Base-by-base conservation (phyloP, 1,284 basidiomycete genomes). In the Melampsora medusae region DNA sequence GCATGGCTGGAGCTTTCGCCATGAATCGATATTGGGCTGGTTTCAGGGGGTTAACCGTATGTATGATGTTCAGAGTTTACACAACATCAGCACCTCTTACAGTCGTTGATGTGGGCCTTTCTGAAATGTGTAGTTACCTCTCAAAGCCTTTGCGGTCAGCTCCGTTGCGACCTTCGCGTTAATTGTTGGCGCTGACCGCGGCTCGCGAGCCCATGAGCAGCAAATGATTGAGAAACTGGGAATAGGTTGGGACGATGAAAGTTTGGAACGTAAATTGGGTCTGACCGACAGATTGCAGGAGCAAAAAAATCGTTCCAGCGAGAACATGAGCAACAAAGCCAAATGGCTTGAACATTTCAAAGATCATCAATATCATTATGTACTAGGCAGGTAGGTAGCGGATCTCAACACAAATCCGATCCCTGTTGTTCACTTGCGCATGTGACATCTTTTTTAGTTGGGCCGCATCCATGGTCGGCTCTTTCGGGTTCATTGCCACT, bases 391-490 rank as follows among this genome's bases (percentile, higher is more conserved):
- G 70, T 73, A 31, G 56, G 48, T 59, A 1, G 10, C 14, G 16
- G 17, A n/a, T 48, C 61, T 42, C n/a, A 38, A 16, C n/a, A 5
- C n/a, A 2, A 35, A 28, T 28, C 28, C 31, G 17, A 9, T 50
- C n/a, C 49, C 31, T 50, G 0, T 71, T 9, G 35, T 49, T 62
- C 49, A 49, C 35, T 14, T 50, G 35, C 22, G 6, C 33, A n/a
- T 50, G 31, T 42, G 35, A 22, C n/a, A 46, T 50, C 6, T 61
- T 25, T 17, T 17, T 19, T 35, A 73, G 70, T 33, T 73, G 70
- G 70, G 70, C 70, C 56, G 62, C 50, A 22, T 73, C 70, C 25
- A 65, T 73, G 62, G 49, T 66, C 35, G 70, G 70, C 31, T 73
- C 70, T 31, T 73, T 73, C 46, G 70, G 48, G 28, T 53, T 73